These are phyloP conservation scores for Albizia julibrissin DNA, from an alignment of 306 rosid species.

Conservation along the genomic window DNA sequence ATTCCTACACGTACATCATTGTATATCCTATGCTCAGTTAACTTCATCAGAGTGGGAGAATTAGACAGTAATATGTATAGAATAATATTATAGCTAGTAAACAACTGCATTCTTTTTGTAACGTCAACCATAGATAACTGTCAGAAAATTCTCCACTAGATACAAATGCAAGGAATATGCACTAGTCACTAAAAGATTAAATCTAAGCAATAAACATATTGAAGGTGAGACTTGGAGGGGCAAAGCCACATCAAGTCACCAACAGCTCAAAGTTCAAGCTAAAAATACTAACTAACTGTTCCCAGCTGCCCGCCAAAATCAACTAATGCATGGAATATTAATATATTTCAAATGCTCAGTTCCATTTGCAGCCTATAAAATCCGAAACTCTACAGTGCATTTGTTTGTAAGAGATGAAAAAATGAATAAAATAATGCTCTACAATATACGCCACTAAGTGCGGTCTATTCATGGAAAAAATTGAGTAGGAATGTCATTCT, in stretches of 20 bases:
- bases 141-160: background rate
- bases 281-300: background rate
- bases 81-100: background rate
- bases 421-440: background rate
- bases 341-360: background rate
- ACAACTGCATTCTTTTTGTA: background rate
- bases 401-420: background rate
- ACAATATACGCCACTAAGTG: background rate
- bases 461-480: background rate
- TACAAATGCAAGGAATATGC: background rate
- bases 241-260: background rate
- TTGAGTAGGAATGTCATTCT: background rate
- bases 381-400: background rate
- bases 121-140: background rate
- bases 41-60: background rate
- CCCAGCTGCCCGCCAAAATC: constrained; percentile 2
- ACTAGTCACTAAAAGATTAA: background rate
- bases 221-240: background rate
- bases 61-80: background rate
- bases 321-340: background rate
- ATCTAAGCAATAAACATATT: background rate
- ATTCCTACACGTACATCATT: background rate
- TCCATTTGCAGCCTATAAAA: background rate
- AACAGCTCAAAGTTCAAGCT: background rate
- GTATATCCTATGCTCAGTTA: background rate